Conservation (phyloP, 345 rosid species). For the Gossypium bickii region DNA sequence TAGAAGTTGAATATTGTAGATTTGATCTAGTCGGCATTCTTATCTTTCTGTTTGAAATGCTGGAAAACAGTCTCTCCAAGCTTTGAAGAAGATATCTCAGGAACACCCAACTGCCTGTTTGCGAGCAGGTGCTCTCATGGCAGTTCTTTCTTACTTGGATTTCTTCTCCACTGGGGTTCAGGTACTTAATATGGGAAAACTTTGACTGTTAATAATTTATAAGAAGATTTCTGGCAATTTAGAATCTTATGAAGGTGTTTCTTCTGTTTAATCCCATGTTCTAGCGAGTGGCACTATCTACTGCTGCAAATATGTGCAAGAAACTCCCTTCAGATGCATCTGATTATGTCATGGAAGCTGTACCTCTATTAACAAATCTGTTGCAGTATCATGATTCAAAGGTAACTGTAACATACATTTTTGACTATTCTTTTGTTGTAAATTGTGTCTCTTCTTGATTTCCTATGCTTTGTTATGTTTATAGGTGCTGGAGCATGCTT, state of each 20-base stretch:
- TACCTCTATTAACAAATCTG: slow-evolving; percentile 91
- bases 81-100: slow-evolving; percentile 97
- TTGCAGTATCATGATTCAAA: slow-evolving; percentile 95
- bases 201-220: background rate
- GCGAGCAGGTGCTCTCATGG: slow-evolving; percentile 99
- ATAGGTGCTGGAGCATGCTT: slow-evolving; percentile 97
- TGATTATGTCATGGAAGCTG: slow-evolving; percentile 99
- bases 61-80: slow-evolving; percentile 81
- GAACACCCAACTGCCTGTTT: slow-evolving; percentile 99
- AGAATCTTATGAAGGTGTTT: background rate
- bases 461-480: slow-evolving; percentile 18
- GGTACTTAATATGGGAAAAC: slow-evolving; percentile 36
- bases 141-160: slow-evolving; percentile 96
- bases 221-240: background rate
- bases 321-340: slow-evolving; percentile 99
- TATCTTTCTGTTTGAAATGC: slow-evolving; percentile 10
- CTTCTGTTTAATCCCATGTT: slow-evolving; percentile 11
- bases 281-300: slow-evolving; percentile 93
- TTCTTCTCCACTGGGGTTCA: slow-evolving; percentile 99
- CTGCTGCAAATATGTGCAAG: slow-evolving; percentile 99
- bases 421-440: background rate
- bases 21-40: background rate
- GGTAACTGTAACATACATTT: slow-evolving; percentile 31
- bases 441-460: slow-evolving; percentile 4
- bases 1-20: background rate